Base-by-base conservation (phyloP, 805 yeast species). In the Lachancea waltii region DNA sequence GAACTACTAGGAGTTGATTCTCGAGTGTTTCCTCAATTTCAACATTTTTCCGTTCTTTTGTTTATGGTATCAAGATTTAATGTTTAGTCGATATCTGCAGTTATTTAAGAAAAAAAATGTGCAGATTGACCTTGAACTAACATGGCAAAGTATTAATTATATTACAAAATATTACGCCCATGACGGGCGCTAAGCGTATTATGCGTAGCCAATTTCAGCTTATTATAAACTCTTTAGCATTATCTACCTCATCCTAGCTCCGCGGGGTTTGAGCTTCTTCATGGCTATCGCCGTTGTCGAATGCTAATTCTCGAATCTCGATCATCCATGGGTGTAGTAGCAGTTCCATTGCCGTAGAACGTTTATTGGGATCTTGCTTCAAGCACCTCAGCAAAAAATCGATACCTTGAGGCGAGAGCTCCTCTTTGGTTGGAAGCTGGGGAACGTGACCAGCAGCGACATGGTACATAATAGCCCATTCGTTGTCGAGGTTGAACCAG, bases 381-480 rank as follows among this genome's bases (percentile, higher is more conserved):
- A 92, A 68, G 58, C 96, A 85, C 46, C 79, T 72, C 10, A 75
- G 67, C 47, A 92, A 62, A 58, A 92, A 89, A 16, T 68, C 67
- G 35, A 68, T 71, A 13, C 98, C 97, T 10, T 69, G 75, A 11
- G 69, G 72, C 48, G 92, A 79, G 38, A 92, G 66, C 60, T 86
- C 95, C 43, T 82, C 92, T 1, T 70, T 62, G 0, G 77, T 59
- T 4, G 98, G 98, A 37, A 90, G 67, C 50, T 76, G 86, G 0
- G 98, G 98, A 42, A 77, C 70, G 56, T 85, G 92, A 1, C 96
- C 95, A 2, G 95, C 94, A 0, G 97, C 97, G 54, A 92, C 92
- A 58, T 86, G 96, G 55, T 89, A 92, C 97, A 92, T 90, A 36
- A 92, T 85, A 2, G 97, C 96, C 94, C 94, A 92, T 56, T 90